Conservation (phyloP, 2,329 filamentous ascomycete species). For the Lecanicillium sp. region DNA sequence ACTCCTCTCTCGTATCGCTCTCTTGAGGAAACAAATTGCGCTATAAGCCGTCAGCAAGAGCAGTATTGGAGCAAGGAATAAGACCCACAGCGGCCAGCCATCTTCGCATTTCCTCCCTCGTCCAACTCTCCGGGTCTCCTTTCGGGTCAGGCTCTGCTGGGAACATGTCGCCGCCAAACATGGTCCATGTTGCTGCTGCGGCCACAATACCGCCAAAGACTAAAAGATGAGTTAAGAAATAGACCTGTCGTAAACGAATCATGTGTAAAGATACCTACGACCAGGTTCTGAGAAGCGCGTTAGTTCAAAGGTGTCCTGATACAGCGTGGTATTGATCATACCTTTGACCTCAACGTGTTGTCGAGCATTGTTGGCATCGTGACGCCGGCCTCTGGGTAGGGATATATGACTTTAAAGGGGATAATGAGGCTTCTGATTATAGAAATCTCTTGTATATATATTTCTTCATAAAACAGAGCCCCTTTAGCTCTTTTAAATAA, state of each 20-base stretch:
- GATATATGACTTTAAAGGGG: background rate
- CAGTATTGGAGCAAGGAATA: background rate
- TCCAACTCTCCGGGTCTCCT: conserved; percentile 66
- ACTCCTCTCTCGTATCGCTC: conserved; percentile 33
- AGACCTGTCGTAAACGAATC: too few relatives aligned
- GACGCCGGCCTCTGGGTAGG: conserved; percentile 1
- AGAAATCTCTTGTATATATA: too few relatives aligned
- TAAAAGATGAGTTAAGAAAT: conserved; percentile 16
- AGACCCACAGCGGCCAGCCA: conserved; percentile 72
- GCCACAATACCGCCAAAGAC: conserved; percentile 77
- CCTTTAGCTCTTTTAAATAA: background rate
- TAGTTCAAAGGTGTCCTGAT: conserved; percentile 9
- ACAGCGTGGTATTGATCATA: conserved; percentile 23
- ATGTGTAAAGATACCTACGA: too few relatives aligned
- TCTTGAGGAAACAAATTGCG: conserved; percentile 37
- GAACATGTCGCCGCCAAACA: conserved; percentile 82
- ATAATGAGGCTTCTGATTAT: background rate
- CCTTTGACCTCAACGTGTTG: conserved; percentile 61
- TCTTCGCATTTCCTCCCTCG: conserved; percentile 65
- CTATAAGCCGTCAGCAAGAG: conserved; percentile 18
- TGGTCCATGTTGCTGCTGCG: conserved; percentile 72
- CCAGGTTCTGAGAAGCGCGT: conserved; percentile 46
- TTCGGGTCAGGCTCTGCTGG: conserved; percentile 67
- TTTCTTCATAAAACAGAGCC: too few relatives aligned
- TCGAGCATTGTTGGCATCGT: conserved; percentile 64